phyloP scores from a whole-genome alignment of 345 rosid species.

The Salix suchowensis region DNA sequence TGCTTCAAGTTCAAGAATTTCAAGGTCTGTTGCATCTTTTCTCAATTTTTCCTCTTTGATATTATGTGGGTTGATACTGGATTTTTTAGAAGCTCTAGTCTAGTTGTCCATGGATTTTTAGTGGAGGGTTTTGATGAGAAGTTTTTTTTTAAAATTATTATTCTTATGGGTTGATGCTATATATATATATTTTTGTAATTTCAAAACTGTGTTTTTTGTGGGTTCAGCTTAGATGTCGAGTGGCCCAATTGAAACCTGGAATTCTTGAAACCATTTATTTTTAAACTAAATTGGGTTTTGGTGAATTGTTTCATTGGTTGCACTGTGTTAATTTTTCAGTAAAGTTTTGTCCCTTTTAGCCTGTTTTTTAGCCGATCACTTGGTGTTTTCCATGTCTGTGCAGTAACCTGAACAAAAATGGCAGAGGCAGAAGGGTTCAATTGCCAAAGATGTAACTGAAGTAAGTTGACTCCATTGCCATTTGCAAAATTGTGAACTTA shows the following conservation, averaged over 20 bases:
- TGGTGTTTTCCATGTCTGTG: background rate
- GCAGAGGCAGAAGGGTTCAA: conserved; percentile 31
- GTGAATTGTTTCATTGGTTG: background rate
- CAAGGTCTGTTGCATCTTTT: background rate
- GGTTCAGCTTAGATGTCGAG: background rate
- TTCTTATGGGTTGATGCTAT: background rate
- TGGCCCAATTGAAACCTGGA: background rate
- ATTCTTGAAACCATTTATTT: background rate
- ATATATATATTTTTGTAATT: background rate
- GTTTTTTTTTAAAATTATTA: background rate
- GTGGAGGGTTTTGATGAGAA: background rate
- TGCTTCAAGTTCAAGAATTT: background rate
- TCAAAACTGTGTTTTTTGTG: background rate
- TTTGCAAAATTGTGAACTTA: background rate
- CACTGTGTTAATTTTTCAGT: background rate
- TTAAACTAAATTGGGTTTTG: background rate
- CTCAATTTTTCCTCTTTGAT: background rate
- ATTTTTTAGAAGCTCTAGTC: background rate
- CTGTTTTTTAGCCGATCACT: background rate
- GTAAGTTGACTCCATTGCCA: conserved; percentile 25
- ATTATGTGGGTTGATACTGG: background rate
- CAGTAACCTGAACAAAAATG: conserved; percentile 17
- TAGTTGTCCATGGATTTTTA: background rate
- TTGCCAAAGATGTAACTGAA: conserved; percentile 63
- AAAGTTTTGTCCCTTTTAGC: background rate